phyloP scores from a whole-genome alignment of 495 filamentous ascomycete species.

The Articulospora tetracladia region DNA sequence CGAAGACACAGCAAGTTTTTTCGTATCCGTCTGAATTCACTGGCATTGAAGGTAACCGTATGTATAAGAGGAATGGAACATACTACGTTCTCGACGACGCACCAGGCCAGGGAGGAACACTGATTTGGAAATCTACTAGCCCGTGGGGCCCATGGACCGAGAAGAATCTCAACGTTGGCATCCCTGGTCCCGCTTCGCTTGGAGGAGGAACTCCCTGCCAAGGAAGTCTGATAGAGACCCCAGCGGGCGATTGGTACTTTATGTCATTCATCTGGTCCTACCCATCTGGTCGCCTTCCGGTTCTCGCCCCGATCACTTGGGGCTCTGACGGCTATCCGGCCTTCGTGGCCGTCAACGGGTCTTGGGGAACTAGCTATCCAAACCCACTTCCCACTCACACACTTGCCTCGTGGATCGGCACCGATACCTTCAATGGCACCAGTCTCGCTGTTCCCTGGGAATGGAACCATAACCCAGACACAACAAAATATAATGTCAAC shows the following conservation, averaged over 20 bases:
- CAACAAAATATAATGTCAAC: constrained; percentile 25
- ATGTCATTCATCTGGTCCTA: constrained; percentile 53
- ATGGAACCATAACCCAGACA: constrained; percentile 61
- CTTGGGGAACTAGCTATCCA: constrained; percentile 42
- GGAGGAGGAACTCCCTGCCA: constrained; percentile 45
- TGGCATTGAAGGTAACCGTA: constrained; percentile 50
- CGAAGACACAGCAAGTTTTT: constrained; percentile 40
- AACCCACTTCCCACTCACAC: constrained; percentile 32
- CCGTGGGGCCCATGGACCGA: constrained; percentile 43
- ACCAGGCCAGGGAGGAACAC: constrained; percentile 38
- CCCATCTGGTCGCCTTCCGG: constrained; percentile 52
- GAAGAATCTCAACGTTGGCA: constrained; percentile 32
- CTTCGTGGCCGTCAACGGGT: constrained; percentile 32
- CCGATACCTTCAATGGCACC: constrained; percentile 39
- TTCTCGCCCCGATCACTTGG: constrained; percentile 51
- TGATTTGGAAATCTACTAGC: constrained; percentile 42
- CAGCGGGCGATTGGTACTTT: constrained; percentile 53
- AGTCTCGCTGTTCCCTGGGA: constrained; percentile 46
- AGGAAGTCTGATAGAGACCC: constrained; percentile 51
- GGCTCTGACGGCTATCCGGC: constrained; percentile 45
- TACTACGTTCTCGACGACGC: constrained; percentile 51
- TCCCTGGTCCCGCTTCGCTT: constrained; percentile 36
- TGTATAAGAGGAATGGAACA: constrained; percentile 50
- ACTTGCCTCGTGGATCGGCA: constrained; percentile 27
- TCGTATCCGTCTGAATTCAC: constrained; percentile 25